These are phyloP conservation scores for Fagus crenata DNA, from an alignment of 306 rosid genomes.

Conservation along the genomic window DNA sequence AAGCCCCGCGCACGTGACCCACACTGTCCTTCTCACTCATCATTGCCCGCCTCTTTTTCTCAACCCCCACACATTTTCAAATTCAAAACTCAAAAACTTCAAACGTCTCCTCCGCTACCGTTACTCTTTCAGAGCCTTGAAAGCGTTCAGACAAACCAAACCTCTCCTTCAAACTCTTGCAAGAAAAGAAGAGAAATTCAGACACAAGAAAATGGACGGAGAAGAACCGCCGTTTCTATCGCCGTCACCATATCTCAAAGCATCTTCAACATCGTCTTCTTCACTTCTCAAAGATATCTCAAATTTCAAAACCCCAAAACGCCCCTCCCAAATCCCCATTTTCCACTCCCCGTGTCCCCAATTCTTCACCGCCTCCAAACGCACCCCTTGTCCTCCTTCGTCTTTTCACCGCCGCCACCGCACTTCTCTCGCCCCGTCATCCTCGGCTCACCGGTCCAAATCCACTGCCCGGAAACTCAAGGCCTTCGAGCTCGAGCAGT, in stretches of 20 bases:
- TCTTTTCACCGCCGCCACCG: conserved; percentile 46
- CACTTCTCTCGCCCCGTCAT: conserved; percentile 43
- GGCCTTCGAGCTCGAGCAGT: conserved; percentile 67
- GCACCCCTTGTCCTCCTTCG: conserved; percentile 43
- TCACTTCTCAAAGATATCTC: conserved; percentile 71
- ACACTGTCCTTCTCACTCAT: not conserved
- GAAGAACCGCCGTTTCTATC: conserved; percentile 49
- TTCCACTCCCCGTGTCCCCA: conserved; percentile 54
- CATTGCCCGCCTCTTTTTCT: not conserved
- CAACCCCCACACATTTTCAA: not conserved
- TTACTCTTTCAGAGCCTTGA: not conserved
- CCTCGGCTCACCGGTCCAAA: conserved; percentile 39
- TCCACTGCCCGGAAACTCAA: conserved; percentile 56
- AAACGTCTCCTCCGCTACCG: not conserved
- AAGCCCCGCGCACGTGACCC: conserved; percentile 14
- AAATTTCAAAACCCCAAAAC: conserved; percentile 77
- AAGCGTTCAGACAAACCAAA: conserved; percentile 2
- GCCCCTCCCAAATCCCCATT: conserved; percentile 39
- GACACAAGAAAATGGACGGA: conserved; percentile 41
- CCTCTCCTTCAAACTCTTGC: too few species aligned
- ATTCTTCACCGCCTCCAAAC: conserved; percentile 71
- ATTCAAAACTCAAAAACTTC: conserved; percentile 18
- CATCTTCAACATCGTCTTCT: not conserved
- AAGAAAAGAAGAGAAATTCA: not conserved
- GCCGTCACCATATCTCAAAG: conserved; percentile 39